A percentile compares a stretch with the other conserved stretches of the same genome.
These are phyloP conservation scores for Nakataea oryzae DNA, from an alignment of 2,329 filamentous ascomycete species.

Conservation along the genomic window DNA sequence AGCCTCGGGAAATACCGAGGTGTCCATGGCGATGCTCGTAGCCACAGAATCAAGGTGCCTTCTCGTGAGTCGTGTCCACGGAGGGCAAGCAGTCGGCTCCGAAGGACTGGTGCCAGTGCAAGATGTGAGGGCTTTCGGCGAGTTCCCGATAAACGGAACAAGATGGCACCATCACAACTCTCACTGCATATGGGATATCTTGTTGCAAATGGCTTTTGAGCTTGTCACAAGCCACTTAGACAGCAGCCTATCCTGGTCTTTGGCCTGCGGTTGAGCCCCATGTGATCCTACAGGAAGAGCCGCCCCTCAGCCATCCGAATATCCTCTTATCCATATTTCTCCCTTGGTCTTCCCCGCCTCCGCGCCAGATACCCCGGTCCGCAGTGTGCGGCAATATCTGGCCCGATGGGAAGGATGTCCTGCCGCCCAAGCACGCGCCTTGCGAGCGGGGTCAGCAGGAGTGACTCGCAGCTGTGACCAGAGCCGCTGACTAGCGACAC, in stretches of 20 bases:
- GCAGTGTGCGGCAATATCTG: background rate
- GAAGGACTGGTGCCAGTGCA: background rate
- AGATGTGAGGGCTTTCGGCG: background rate
- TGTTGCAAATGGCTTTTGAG: no score
- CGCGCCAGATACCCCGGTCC: no score
- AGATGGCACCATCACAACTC: background rate
- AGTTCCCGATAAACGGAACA: background rate
- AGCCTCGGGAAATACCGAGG: constrained; percentile 31
- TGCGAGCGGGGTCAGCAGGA: background rate
- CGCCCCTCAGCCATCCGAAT: background rate
- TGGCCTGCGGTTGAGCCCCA: background rate
- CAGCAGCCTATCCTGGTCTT: background rate
- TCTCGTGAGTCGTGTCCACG: background rate
- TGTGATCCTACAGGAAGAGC: background rate
- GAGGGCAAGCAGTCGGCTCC: no score
- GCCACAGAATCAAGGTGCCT: background rate
- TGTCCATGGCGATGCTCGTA: constrained; percentile 15
- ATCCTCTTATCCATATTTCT: background rate
- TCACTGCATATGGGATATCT: background rate
- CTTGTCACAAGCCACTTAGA: background rate
- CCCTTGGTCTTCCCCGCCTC: background rate
- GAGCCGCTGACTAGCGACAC: background rate
- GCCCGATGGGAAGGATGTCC: no score
- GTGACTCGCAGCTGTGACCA: background rate
- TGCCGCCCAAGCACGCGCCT: background rate